These are phyloP conservation scores for Fusarium sp. DNA, from an alignment of 2,329 filamentous ascomycete species.

Conservation along the genomic window DNA sequence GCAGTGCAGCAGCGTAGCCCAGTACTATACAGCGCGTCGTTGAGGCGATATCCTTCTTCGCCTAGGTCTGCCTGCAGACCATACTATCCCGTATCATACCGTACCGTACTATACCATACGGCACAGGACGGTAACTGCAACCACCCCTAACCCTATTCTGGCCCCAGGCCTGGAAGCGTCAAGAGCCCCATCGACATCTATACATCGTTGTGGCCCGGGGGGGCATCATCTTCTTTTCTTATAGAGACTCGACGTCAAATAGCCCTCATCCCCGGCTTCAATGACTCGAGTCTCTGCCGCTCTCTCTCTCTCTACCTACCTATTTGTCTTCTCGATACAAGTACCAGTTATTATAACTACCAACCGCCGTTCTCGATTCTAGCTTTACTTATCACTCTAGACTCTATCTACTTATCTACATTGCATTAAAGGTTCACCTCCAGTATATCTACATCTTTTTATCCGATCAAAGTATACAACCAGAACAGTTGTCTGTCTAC, in stretches of 20 bases:
- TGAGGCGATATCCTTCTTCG: background rate
- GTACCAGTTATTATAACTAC: slow-evolving; percentile 8
- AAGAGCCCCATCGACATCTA: slow-evolving; percentile 37
- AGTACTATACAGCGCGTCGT: slow-evolving; percentile 2
- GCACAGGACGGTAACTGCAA: slow-evolving; percentile 23
- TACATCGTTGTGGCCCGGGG: slow-evolving; percentile 25
- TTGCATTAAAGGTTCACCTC: background rate
- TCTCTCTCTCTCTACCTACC: slow-evolving; percentile 1
- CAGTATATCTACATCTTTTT: background rate
- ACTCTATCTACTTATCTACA: background rate
- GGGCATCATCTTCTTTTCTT: slow-evolving; percentile 29
- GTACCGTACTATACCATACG: background rate
- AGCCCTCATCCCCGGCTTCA: slow-evolving; percentile 26
- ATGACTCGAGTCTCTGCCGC: slow-evolving; percentile 22
- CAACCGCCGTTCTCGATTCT: background rate
- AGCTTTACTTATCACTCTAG: background rate
- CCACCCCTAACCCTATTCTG: slow-evolving; percentile 33
- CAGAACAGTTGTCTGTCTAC: background rate
- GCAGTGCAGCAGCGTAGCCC: background rate
- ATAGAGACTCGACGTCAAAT: slow-evolving; percentile 34
- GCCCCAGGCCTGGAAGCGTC: slow-evolving; percentile 19
- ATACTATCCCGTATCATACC: background rate
- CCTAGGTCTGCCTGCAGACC: background rate
- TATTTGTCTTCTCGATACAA: slow-evolving; percentile 7
- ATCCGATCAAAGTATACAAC: slow-evolving; percentile 5